Evolutionary conservation across 164 flowering plant species (phyloP).

Genomic region (Sextonia rubra): DNA sequence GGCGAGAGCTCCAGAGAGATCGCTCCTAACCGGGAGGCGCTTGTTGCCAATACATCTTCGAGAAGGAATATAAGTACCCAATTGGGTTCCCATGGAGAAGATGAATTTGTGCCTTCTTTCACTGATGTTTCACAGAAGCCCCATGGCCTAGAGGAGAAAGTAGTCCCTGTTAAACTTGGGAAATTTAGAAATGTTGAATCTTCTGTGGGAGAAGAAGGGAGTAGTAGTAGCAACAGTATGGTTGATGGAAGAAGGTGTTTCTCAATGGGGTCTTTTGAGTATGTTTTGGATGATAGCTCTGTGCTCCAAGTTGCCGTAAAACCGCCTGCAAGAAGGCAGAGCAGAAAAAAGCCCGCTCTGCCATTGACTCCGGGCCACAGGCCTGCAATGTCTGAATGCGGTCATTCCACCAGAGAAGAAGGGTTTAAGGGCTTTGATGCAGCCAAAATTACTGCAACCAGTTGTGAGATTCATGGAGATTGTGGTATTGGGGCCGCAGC

Average conservation of each 20-base stretch:
- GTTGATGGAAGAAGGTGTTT: conserved; percentile 74
- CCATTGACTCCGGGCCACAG: conserved; percentile 52
- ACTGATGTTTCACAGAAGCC: conserved; percentile 25
- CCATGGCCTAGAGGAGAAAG: conserved; percentile 21
- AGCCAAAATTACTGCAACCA: conserved; percentile 6
- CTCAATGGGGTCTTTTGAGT: conserved; percentile 92
- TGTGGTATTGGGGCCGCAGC: background rate
- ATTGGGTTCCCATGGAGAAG: conserved; percentile 26
- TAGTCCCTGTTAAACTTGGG: conserved; percentile 81
- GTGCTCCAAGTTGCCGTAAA: conserved; percentile 62
- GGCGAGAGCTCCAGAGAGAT: conserved; percentile 73
- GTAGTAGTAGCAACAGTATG: conserved; percentile 27
- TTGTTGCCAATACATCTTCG: background rate
- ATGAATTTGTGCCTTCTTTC: conserved; percentile 32
- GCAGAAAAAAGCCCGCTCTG: conserved; percentile 42
- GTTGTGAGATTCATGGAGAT: conserved; percentile 8
- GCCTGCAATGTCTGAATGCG: conserved; percentile 68
- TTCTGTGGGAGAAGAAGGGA: conserved; percentile 15
- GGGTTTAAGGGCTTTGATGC: conserved; percentile 45
- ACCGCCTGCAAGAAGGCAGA: conserved; percentile 37
- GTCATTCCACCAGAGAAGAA: conserved; percentile 54
- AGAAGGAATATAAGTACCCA: conserved; percentile 17
- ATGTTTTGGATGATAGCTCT: conserved; percentile 74
- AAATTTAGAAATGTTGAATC: conserved; percentile 66
- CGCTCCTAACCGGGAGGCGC: conserved; percentile 22